Conservation (phyloP, 2,329 filamentous ascomycete species). For the Corynespora cassiicola region DNA sequence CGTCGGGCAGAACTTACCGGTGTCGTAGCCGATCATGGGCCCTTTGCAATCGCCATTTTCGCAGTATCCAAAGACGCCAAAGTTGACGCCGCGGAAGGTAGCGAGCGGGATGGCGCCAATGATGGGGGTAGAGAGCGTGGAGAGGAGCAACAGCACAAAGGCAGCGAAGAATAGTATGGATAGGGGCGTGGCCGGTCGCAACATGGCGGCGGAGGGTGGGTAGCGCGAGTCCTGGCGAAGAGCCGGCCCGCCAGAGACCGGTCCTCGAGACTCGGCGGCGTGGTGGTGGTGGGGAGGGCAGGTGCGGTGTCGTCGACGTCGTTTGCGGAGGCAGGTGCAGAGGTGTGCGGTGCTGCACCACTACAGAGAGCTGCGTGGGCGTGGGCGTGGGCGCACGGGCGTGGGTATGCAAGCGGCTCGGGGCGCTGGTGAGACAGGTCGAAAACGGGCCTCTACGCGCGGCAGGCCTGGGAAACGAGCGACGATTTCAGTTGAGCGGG, state of each 20-base stretch:
- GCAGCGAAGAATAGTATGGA: conserved; percentile 83
- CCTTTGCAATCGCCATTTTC: conserved; percentile 68
- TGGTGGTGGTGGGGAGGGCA: conserved; percentile 19
- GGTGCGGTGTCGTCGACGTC: conserved; percentile 2
- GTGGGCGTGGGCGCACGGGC: conserved; percentile 18
- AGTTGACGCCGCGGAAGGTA: conserved; percentile 75
- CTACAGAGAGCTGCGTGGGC: no score
- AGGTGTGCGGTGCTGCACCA: no score
- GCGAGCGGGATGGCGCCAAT: conserved; percentile 85
- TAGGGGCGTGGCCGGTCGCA: conserved; percentile 91
- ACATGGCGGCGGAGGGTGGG: conserved; percentile 64
- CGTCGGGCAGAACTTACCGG: conserved; percentile 64
- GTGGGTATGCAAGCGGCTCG: conserved; percentile 15
- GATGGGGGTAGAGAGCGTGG: conserved; percentile 89
- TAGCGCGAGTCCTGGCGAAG: conserved; percentile 25
- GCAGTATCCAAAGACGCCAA: conserved; percentile 94
- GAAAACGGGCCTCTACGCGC: conserved; percentile 31
- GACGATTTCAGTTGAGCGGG: conserved; percentile 30
- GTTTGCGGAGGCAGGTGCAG: no score
- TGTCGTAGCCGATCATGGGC: conserved; percentile 84
- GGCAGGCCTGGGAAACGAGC: conserved; percentile 34
- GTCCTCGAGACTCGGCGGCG: conserved; percentile 34
- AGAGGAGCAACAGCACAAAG: conserved; percentile 83
- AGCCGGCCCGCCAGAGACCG: conserved; percentile 37
- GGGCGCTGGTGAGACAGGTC: conserved; percentile 22